Conservation (phyloP, 2,329 filamentous ascomycete species). For the Xylaria arbuscula region DNA sequence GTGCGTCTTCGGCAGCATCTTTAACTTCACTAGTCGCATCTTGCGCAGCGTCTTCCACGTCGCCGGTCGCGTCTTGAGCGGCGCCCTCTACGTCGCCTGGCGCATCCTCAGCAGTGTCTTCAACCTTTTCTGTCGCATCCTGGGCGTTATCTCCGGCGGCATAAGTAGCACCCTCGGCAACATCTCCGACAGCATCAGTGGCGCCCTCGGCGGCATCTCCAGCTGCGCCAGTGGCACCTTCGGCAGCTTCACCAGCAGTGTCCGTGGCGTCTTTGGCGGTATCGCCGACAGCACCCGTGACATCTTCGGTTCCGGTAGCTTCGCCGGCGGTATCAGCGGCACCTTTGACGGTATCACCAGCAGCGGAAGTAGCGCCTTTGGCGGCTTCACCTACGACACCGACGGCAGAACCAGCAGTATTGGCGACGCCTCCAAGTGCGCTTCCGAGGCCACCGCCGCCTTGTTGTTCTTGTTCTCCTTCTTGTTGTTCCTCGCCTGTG, state of each 20-base stretch:
- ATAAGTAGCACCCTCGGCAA: slow-evolving; percentile 35
- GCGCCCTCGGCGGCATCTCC: slow-evolving; percentile 42
- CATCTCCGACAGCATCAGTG: slow-evolving; percentile 40
- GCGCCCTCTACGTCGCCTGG: slow-evolving; percentile 24
- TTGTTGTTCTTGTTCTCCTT: slow-evolving; percentile 5
- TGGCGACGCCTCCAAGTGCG: slow-evolving; percentile 43
- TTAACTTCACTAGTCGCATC: slow-evolving; percentile 12
- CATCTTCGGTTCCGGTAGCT: slow-evolving; percentile 41
- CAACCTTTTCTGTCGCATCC: slow-evolving; percentile 38
- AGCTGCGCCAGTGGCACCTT: slow-evolving; percentile 39
- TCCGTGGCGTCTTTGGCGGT: slow-evolving; percentile 40
- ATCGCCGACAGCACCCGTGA: slow-evolving; percentile 42
- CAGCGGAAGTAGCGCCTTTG: slow-evolving; percentile 41
- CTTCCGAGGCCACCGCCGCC: slow-evolving; percentile 33
- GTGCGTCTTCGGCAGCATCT: slow-evolving; percentile 36
- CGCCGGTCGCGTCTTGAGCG: too few species aligned
- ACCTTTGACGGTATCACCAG: slow-evolving; percentile 42
- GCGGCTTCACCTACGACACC: slow-evolving; percentile 42
- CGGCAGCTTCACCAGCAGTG: slow-evolving; percentile 35
- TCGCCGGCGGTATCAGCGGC: slow-evolving; percentile 43
- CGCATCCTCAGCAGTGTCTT: slow-evolving; percentile 37
- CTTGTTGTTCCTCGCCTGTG: slow-evolving; percentile 19
- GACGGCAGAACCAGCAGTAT: slow-evolving; percentile 40
- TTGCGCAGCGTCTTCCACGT: background rate
- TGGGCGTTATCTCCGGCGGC: slow-evolving; percentile 40